Evolutionary conservation across 495 filamentous ascomycete species (phyloP), one percentile per base, ranked within the genome.

Genomic region (Trichoderma virens): DNA sequence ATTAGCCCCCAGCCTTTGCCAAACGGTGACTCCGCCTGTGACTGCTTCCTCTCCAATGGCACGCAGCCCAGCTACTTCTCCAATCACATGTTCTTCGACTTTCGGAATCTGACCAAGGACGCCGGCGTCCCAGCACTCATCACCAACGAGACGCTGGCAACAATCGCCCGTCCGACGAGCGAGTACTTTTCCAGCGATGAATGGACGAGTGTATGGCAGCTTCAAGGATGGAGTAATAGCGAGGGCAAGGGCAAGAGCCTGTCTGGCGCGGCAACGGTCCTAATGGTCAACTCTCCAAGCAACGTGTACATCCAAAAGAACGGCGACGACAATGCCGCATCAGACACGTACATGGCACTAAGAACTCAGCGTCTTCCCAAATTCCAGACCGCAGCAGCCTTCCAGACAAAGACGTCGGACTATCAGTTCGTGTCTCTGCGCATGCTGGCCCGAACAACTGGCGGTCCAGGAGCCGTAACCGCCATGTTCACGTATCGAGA

Each of bases 11-110:
- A 61, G 59, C 31, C 59, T 23, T 20, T 39, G 35, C 59, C 31
- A 2, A 39, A 23, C 59, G 59, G 31, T 4, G 66, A 76, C 47
- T 70, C 69, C 18, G 62, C 66, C 67, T 84, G 82, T 67, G 70
- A 73, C 66, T 84, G 82, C 65, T 84, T 75, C 65, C 63, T 77
- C 35, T 80, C 76, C 61, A 82, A 83, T 62, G 79, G 74, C 25
- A 74, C 73, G 38, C 73, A 75, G 39, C 51, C 72, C 18, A 76
- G 78, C 9, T 88, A 84, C 75, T 90, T 88, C 71, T 79, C 78
- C 25, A 76, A 83, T 68, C 85, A 90, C 75, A 79, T 79, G 39
- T 85, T 90, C 72, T 87, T 81, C 75, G 88, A 91, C 75, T 91
- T 86, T 70, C 84, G 88, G 43, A 77, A 78, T 38, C 73, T 80